Conservation (phyloP, 371 early-diverging fungal genomes). For the Mucor saturninus region DNA sequence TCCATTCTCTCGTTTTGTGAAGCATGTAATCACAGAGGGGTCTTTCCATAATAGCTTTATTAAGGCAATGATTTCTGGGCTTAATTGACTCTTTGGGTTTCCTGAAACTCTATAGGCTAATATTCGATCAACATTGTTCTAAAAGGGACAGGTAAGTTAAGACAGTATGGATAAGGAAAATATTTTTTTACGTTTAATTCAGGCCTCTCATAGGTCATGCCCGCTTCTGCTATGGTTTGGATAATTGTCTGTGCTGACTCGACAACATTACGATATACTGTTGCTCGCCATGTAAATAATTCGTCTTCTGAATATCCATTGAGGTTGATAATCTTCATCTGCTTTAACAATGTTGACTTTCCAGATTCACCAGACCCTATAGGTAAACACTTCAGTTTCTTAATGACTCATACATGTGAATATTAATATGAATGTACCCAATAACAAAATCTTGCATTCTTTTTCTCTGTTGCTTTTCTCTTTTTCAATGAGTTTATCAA, state of each 20-base stretch:
- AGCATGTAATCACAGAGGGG: constrained; percentile 55
- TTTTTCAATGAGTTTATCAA: constrained; percentile 68
- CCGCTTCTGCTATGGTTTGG: constrained; percentile 55
- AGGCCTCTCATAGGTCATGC: constrained; percentile 4
- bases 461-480: constrained; percentile 62
- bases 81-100: constrained; percentile 35
- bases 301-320: constrained; percentile 86
- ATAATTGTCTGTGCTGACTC: constrained; percentile 73
- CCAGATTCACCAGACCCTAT: constrained; percentile 89
- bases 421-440: constrained; percentile 53
- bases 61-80: constrained; percentile 62
- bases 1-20: constrained; percentile 62
- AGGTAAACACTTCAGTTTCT: background rate
- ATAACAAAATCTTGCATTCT: constrained; percentile 76
- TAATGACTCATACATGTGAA: background rate
- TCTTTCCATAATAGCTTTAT: constrained; percentile 75
- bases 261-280: constrained; percentile 82
- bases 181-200: constrained; percentile 15
- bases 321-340: constrained; percentile 94
- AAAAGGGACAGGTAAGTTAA: background rate
- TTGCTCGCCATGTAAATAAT: constrained; percentile 71
- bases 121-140: constrained; percentile 23
- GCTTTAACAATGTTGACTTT: constrained; percentile 90
- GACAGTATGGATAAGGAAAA: background rate
- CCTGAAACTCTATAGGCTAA: constrained; percentile 31